Percentiles rank a stretch among this genome's conserved stretches.
These are phyloP conservation scores for Plasmodium coatneyi DNA, from an alignment of 169 alveolate genomes.

Conservation along the genomic window DNA sequence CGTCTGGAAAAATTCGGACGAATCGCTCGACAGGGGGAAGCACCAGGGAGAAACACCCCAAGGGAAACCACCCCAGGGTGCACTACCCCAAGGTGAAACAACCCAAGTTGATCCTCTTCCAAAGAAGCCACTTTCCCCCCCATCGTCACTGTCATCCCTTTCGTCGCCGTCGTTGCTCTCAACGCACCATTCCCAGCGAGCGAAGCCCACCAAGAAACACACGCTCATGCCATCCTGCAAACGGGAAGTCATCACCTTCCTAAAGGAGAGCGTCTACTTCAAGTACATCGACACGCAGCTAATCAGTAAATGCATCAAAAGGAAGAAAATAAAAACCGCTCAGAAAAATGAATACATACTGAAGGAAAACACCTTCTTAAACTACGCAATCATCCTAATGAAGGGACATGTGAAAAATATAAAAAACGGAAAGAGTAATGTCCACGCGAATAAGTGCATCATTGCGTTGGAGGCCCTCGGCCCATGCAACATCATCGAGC, in stretches of 20 bases:
- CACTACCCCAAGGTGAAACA: neutral
- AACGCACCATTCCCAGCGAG: neutral
- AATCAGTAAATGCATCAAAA: conserved; percentile 20
- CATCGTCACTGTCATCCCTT: too few relatives aligned
- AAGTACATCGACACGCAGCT: conserved; percentile 59
- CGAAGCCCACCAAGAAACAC: neutral
- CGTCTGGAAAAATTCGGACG: conserved; percentile 61
- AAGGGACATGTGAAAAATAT: conserved; percentile 52
- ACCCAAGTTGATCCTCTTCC: too few relatives aligned
- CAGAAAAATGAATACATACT: conserved; percentile 33
- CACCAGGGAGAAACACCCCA: neutral
- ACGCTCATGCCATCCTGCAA: neutral
- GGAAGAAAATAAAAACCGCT: conserved; percentile 18
- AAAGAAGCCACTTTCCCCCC: neutral
- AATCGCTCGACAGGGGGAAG: neutral
- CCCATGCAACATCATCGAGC: conserved; percentile 60
- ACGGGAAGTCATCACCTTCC: conserved; percentile 28
- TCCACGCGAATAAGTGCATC: conserved; percentile 8
- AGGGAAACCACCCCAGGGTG: neutral
- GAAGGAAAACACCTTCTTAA: conserved; percentile 57
- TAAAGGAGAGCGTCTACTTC: conserved; percentile 47
- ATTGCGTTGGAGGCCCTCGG: conserved; percentile 73
- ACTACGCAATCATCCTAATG: conserved; percentile 56
- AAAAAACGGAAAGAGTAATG: neutral
- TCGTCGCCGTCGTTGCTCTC: too few relatives aligned